Conservation (phyloP, 2,329 filamentous ascomycete genomes). For the Aspergillus luchuensis region DNA sequence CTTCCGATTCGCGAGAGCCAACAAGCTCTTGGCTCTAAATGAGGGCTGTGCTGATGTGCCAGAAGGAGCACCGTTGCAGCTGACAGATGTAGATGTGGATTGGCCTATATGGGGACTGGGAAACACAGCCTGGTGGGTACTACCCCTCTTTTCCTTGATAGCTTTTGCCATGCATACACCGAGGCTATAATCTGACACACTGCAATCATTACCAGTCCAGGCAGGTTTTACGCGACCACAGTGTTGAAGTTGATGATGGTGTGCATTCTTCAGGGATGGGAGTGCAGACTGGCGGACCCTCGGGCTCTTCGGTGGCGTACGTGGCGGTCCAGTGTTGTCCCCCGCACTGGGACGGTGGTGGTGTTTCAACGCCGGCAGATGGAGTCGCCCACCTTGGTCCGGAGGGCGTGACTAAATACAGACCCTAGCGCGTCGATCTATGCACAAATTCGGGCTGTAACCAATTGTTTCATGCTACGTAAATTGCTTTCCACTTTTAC, state of each 20-base stretch:
- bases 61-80: background rate
- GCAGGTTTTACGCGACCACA: background rate
- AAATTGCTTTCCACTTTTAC: too few species aligned
- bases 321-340: constrained; percentile 4
- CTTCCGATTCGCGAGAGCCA: background rate
- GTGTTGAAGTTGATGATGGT: background rate
- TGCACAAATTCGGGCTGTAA: too few species aligned
- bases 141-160: background rate
- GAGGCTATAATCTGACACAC: too few species aligned
- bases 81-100: background rate
- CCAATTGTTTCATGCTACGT: too few species aligned
- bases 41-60: background rate
- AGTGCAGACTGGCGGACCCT: background rate
- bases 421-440: too few species aligned
- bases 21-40: background rate
- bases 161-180: too few species aligned
- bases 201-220: background rate
- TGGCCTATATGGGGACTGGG: constrained; percentile 4
- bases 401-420: too few species aligned
- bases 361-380: background rate
- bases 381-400: too few species aligned
- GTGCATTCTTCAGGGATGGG: background rate
- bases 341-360: background rate
- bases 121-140: background rate
- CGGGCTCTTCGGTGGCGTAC: background rate